Conservation (phyloP, 1,139 yeast species). For the Yamadazyma jaroonii region DNA sequence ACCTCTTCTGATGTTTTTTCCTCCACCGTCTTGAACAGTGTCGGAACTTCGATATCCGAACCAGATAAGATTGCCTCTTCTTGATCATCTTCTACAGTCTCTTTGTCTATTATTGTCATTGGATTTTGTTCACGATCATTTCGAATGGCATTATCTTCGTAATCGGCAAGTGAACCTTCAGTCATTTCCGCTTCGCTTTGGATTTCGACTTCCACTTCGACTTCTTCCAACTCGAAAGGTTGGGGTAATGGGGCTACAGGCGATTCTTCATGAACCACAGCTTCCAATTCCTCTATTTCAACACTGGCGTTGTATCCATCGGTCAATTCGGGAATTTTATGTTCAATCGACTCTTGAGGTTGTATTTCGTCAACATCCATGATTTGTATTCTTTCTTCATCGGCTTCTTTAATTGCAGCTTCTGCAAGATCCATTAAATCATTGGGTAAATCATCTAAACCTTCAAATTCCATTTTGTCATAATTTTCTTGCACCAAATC, state of each 20-base stretch:
- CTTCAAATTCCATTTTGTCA: not conserved
- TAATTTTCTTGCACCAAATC: slow-evolving; percentile 8
- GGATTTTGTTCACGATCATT: not conserved
- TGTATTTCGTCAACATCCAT: not conserved
- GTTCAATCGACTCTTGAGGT: not conserved
- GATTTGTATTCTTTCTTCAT: not conserved
- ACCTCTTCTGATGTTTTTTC: slow-evolving; percentile 32
- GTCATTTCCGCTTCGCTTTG: not conserved
- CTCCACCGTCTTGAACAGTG: slow-evolving; percentile 30
- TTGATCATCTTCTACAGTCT: slow-evolving; percentile 1
- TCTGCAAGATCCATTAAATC: slow-evolving; percentile 6
- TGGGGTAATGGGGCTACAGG: slow-evolving; percentile 13
- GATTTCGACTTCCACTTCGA: not conserved
- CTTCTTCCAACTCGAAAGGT: slow-evolving; percentile 10
- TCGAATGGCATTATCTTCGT: slow-evolving; percentile 4
- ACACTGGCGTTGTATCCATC: slow-evolving; percentile 5
- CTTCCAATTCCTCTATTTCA: not conserved
- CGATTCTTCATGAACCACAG: slow-evolving; percentile 1
- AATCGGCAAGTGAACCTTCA: slow-evolving; percentile 6
- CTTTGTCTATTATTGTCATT: not conserved
- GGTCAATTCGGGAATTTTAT: not conserved
- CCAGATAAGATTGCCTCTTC: slow-evolving; percentile 12
- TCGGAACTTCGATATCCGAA: slow-evolving; percentile 13
- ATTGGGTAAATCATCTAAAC: not conserved
- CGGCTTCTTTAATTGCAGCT: slow-evolving; percentile 1